A percentile compares a stretch with the other conserved stretches of the same genome.
phyloP scores from a whole-genome alignment of 441 rosid genomes.

The Mallotus repandus region DNA sequence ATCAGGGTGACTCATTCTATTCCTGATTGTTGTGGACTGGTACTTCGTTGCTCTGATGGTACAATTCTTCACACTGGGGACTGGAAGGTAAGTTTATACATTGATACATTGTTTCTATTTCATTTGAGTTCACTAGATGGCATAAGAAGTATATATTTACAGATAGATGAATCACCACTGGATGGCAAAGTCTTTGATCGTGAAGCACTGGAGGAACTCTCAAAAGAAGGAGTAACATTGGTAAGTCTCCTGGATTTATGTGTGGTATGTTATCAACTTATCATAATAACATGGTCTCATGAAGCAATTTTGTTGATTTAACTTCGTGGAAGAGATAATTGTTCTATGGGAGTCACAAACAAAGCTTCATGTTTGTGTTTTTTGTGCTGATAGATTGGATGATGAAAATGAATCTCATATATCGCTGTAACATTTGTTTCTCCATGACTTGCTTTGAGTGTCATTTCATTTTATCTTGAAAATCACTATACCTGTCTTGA shows the following conservation, averaged over 20 bases:
- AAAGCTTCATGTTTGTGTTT: conserved; percentile 1
- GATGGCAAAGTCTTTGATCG: conserved; percentile 91
- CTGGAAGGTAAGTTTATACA: conserved; percentile 71
- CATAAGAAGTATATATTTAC: conserved; percentile 31
- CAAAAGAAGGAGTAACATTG: conserved; percentile 97
- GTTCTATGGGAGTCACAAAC: neutral
- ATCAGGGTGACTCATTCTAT: conserved; percentile 93
- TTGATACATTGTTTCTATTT: conserved; percentile 23
- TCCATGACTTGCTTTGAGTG: neutral
- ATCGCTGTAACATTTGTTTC: neutral
- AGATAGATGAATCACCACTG: conserved; percentile 95
- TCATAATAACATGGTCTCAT: conserved; percentile 10
- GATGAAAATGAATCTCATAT: neutral
- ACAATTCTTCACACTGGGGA: conserved; percentile 97
- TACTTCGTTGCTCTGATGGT: conserved; percentile 97
- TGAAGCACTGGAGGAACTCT: conserved; percentile 75
- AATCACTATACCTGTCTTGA: neutral
- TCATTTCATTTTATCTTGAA: conserved; percentile 13
- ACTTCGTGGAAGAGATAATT: neutral
- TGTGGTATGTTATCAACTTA: neutral
- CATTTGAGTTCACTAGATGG: conserved; percentile 20
- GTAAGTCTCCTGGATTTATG: conserved; percentile 41
- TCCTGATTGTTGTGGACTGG: conserved; percentile 96
- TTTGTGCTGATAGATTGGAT: neutral
- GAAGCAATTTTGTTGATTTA: neutral